Conservation (phyloP, 495 filamentous ascomycete genomes). For the Friedmanniomyces endolithicus region DNA sequence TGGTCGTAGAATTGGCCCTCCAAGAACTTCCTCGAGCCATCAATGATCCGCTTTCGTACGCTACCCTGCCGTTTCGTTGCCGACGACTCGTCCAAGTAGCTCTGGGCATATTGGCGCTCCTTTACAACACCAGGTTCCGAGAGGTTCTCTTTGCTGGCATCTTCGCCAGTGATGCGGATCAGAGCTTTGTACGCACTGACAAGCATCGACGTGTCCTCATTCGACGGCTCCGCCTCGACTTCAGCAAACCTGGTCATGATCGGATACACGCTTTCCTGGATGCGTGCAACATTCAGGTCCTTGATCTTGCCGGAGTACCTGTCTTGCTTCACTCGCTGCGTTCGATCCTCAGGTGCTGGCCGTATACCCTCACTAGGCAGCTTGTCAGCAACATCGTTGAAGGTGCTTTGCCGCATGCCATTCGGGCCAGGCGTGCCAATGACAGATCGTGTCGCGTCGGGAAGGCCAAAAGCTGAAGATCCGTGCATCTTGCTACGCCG, state of each 20-base stretch:
- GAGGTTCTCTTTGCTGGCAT: slow-evolving; percentile 38
- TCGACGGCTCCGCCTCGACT: slow-evolving; percentile 54
- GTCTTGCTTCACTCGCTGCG: slow-evolving; percentile 65
- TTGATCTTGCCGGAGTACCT: slow-evolving; percentile 65
- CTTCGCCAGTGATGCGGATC: slow-evolving; percentile 58
- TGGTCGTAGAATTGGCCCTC: slow-evolving; percentile 64
- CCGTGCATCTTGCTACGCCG: slow-evolving; percentile 37
- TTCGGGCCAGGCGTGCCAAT: slow-evolving; percentile 56
- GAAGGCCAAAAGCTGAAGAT: slow-evolving; percentile 49
- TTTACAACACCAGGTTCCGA: slow-evolving; percentile 44
- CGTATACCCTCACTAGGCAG: slow-evolving; percentile 21
- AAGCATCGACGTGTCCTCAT: slow-evolving; percentile 52
- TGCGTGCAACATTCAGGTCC: slow-evolving; percentile 56
- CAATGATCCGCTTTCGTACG: slow-evolving; percentile 61
- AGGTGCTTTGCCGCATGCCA: slow-evolving; percentile 39
- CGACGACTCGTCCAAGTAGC: slow-evolving; percentile 59
- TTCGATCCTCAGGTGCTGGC: slow-evolving; percentile 52
- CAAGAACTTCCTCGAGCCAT: slow-evolving; percentile 61
- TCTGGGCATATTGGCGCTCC: slow-evolving; percentile 62
- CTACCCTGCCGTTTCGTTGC: slow-evolving; percentile 47
- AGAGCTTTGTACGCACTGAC: slow-evolving; percentile 68
- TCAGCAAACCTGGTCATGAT: slow-evolving; percentile 58
- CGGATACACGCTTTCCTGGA: slow-evolving; percentile 52
- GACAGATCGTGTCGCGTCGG: slow-evolving; percentile 62
- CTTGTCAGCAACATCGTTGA: slow-evolving; percentile 20